Conservation (phyloP, 73 alveolate species). For the Paraurostyla sp. region DNA sequence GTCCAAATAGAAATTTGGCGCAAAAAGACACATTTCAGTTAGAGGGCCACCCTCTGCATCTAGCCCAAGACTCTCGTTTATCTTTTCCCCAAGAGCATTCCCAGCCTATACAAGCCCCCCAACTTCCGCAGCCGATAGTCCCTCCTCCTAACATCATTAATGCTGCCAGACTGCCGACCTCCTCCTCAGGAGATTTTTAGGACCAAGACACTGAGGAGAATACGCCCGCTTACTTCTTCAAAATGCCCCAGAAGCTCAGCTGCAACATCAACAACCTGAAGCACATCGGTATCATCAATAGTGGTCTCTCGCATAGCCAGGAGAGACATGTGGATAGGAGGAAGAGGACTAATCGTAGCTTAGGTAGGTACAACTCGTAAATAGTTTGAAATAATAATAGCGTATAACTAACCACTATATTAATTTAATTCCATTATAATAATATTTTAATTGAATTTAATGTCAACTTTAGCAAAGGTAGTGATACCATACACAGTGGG, state of each 20-base stretch:
- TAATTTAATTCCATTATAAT: not conserved
- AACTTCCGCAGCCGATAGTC: not conserved
- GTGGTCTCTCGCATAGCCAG: not conserved
- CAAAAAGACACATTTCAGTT: too few relatives aligned
- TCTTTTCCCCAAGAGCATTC: not conserved
- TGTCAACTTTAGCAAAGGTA: not conserved
- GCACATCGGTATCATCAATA: not conserved
- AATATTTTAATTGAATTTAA: not conserved
- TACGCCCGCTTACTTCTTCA: not conserved
- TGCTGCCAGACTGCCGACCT: not conserved
- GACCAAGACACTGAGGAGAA: slow-evolving; percentile 30
- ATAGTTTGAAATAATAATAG: not conserved
- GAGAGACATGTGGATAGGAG: too few relatives aligned
- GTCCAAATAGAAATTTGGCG: not conserved
- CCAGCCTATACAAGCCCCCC: not conserved
- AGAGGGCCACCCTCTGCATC: too few relatives aligned
- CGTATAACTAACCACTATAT: not conserved
- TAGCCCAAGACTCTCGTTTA: too few relatives aligned
- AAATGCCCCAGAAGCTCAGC: not conserved
- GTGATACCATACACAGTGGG: not conserved
- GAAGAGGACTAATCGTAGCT: too few relatives aligned
- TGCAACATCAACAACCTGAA: slow-evolving; percentile 3
- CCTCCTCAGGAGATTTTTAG: not conserved
- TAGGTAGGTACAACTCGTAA: too few relatives aligned
- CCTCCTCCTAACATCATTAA: not conserved